A percentile compares a stretch with the other conserved stretches of the same genome.
Evolutionary conservation across 78 protist species (phyloP).

Genomic region (Capsaspora owczarzaki): DNA sequence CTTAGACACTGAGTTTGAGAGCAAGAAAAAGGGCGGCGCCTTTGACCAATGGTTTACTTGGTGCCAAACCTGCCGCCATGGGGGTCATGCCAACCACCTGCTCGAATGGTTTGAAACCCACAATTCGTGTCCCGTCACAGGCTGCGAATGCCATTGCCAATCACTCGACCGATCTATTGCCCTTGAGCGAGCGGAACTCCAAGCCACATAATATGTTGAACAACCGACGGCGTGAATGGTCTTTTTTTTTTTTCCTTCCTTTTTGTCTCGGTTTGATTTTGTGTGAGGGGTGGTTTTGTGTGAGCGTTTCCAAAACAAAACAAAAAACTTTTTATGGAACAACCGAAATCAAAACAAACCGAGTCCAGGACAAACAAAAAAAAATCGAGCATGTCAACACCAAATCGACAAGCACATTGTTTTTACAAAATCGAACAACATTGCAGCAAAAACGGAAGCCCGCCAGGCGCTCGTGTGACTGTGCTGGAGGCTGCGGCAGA

Average conservation of each 20-base stretch:
- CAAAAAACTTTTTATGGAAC: background rate
- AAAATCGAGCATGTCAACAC: no score
- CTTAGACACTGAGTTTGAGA: no score
- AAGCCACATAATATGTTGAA: no score
- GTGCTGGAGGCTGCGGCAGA: no score
- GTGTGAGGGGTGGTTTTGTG: no score
- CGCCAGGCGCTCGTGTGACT: no score
- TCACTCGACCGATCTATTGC: background rate
- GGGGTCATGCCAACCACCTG: constrained; percentile 76
- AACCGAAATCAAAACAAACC: background rate
- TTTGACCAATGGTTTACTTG: constrained; percentile 71
- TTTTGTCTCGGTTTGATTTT: background rate
- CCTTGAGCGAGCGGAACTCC: background rate
- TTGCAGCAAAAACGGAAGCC: no score
- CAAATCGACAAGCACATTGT: no score
- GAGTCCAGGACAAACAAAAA: background rate
- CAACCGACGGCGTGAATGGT: no score
- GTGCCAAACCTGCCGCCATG: constrained; percentile 83
- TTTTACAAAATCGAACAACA: no score
- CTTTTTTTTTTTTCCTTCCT: background rate
- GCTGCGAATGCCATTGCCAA: constrained; percentile 61
- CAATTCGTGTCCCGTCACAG: constrained; percentile 65
- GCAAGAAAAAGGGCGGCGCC: background rate
- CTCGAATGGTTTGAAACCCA: constrained; percentile 72
- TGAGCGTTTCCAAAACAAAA: no score